Evolutionary conservation across 345 rosid species (phyloP), one percentile per base, ranked within the genome.

Genomic region (Zanthoxylum bungeanum): DNA sequence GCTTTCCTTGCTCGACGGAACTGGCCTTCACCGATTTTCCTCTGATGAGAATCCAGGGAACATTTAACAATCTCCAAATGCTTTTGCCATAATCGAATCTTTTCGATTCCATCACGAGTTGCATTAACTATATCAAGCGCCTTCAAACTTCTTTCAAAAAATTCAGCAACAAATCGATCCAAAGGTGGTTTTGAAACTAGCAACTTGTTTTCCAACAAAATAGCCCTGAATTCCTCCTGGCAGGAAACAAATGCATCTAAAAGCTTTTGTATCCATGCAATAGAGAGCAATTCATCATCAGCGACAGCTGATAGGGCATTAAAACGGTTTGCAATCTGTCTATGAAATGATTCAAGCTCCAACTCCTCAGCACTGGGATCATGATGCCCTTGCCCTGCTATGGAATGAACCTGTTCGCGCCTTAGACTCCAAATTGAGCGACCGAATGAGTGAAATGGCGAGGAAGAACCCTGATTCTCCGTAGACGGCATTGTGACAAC

Each of bases 81-180:
- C 74, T 72, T 83, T 24, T 49, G 70, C 86, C 84, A 80, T 44
- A 39, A 28, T 19, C 84, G 72, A 40, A 83, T 64, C 71, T 52
- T 77, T 71, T 80, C 82, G 22, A 80, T 83, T 61, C 86, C 86
- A 68, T 77, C 84, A 27, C 82, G 76, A 24, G 72, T 70, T 14
- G 86, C 86, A 67, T 83, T 83, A 62, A 77, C 77, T 6, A 75
- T 59, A 68, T 83, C 84, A n/a, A 80, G 82, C 8, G 84, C 82
- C 77, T 83, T 80, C 30, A 83, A 68, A 60, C 73, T 72, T 72
- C 70, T 77, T 47, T 83, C 84, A 49, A 72, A 80, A 67, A 69
- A 80, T 40, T 80, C 82, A 33, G 73, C 52, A 67, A 80, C 61
- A 70, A 75, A n/a, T 16, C 76, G 78, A 51, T 80, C 72, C 59